Percentiles rank a stretch among this genome's conserved stretches.
phyloP scores from a whole-genome alignment of 179 eudicot species.

The Camellia oleifera region DNA sequence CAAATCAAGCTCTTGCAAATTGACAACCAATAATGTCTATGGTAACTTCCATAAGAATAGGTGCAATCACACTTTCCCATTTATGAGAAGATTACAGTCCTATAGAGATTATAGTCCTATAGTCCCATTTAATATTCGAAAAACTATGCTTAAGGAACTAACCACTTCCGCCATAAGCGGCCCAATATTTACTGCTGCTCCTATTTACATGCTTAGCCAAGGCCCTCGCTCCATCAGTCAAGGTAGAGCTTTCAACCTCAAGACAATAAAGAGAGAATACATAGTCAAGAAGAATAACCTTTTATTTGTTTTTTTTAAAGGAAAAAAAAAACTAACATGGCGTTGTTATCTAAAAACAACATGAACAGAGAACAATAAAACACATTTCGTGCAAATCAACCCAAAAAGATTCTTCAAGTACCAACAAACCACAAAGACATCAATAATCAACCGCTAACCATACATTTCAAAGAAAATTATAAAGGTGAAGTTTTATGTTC shows the following conservation, averaged over 20 bases:
- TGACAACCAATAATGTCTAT: not conserved
- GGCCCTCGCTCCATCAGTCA: slow-evolving; percentile 93
- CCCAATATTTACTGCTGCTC: slow-evolving; percentile 71
- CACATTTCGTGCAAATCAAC: not conserved
- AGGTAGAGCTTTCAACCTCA: slow-evolving; percentile 64
- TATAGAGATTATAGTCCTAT: not conserved
- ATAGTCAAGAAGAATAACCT: slow-evolving; percentile 9
- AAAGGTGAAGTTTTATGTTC: not conserved
- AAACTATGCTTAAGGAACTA: slow-evolving; percentile 18
- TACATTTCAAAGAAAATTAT: not conserved
- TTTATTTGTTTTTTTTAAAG: too few species aligned
- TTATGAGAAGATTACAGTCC: not conserved
- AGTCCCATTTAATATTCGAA: not conserved
- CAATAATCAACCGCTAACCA: not conserved
- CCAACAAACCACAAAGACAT: not conserved
- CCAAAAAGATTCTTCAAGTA: not conserved
- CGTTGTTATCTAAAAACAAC: not conserved
- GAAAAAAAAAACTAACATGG: too few species aligned
- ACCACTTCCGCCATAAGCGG: slow-evolving; percentile 66
- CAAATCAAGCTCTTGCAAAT: not conserved
- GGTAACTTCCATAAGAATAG: not conserved
- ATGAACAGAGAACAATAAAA: not conserved
- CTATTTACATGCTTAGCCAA: slow-evolving; percentile 75
- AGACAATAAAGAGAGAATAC: slow-evolving; percentile 23
- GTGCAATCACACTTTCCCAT: not conserved